These are phyloP conservation scores for Heliosperma pusillum DNA, from an alignment of 148 eudicot genomes.

Conservation along the genomic window DNA sequence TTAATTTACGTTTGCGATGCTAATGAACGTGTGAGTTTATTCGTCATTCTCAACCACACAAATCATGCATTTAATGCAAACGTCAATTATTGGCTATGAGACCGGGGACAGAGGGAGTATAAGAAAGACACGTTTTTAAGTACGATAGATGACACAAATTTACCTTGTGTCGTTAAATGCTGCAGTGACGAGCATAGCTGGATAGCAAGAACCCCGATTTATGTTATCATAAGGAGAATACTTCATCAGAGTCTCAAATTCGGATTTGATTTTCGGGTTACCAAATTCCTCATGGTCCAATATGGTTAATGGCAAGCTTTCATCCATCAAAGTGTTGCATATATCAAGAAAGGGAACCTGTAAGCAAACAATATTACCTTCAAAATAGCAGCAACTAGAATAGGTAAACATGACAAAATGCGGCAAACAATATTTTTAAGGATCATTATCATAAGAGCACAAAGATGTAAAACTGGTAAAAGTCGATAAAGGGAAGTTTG, in stretches of 20 bases:
- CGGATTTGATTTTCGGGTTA: slow-evolving; percentile 61
- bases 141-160: not conserved
- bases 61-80: not conserved
- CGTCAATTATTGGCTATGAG: no score
- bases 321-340: slow-evolving; percentile 87
- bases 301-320: slow-evolving; percentile 73
- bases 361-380: slow-evolving; percentile 13
- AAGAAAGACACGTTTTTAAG: not conserved
- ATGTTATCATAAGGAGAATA: slow-evolving; percentile 94
- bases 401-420: not conserved
- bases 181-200: slow-evolving; percentile 82
- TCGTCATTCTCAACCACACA: not conserved
- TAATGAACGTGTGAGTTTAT: no score
- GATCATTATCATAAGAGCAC: not conserved
- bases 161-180: slow-evolving; percentile 89
- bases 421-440: slow-evolving; percentile 1
- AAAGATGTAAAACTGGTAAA: not conserved
- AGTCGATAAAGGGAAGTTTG: no score
- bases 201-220: slow-evolving; percentile 55
- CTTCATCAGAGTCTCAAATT: slow-evolving; percentile 53
- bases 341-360: slow-evolving; percentile 97
- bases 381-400: no score
- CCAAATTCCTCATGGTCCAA: slow-evolving; percentile 97
- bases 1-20: no score
- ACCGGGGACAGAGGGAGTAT: not conserved